These are phyloP conservation scores for Kazachstania sp. DNA, from an alignment of 1,139 yeast genomes.

Conservation along the genomic window DNA sequence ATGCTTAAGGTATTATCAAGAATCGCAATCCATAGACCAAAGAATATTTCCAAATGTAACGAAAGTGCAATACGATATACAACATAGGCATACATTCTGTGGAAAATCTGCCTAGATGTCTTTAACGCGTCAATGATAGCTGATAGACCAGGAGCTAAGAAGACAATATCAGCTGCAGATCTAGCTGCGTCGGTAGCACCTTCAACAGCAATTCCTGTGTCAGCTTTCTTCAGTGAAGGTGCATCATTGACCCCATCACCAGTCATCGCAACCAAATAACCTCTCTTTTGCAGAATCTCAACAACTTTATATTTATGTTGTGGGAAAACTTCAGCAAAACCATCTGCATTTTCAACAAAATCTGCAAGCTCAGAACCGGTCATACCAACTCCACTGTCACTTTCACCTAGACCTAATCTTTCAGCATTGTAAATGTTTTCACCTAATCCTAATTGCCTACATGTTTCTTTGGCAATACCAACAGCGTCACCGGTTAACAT, in stretches of 20 bases:
- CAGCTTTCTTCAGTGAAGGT: constrained; percentile 92
- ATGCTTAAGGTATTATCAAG: constrained; percentile 74
- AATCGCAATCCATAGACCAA: constrained; percentile 91
- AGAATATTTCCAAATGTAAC: constrained; percentile 82
- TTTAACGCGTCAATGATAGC: constrained; percentile 89
- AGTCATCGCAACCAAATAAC: constrained; percentile 95
- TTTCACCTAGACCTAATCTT: constrained; percentile 81
- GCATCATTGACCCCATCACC: constrained; percentile 99
- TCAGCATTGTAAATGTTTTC: constrained; percentile 96
- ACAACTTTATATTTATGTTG: constrained; percentile 84
- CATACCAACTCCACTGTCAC: constrained; percentile 89
- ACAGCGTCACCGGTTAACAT: constrained; percentile 99
- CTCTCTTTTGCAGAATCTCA: constrained; percentile 47
- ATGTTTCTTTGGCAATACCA: constrained; percentile 97
- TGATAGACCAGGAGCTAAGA: constrained; percentile 93
- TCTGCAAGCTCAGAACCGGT: constrained; percentile 95
- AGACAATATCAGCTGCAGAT: constrained; percentile 93
- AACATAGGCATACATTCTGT: constrained; percentile 95
- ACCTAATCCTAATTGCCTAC: constrained; percentile 95
- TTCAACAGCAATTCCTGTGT: constrained; percentile 94
- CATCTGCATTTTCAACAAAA: constrained; percentile 93
- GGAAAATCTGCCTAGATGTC: constrained; percentile 94
- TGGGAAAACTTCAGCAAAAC: constrained; percentile 96
- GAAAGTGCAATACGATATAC: constrained; percentile 94
- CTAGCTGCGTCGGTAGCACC: constrained; percentile 96